Evolutionary conservation across 306 rosid species (phyloP).

Genomic region (Pterocarpus macrocarpus): DNA sequence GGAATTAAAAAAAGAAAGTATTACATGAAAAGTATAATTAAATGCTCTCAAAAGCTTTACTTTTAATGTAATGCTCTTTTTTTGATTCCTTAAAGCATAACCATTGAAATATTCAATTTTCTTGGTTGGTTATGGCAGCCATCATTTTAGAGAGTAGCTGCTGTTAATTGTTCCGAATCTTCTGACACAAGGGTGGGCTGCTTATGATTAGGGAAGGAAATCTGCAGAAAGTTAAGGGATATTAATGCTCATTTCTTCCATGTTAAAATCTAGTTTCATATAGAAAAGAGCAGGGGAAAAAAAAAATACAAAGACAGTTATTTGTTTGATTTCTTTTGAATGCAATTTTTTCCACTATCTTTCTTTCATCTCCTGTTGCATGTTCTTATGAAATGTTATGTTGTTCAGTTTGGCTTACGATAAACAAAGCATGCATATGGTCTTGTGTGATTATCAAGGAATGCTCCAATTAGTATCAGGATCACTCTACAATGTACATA

Average conservation of each 20-base stretch:
- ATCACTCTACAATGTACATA: background rate
- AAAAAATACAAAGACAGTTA: background rate
- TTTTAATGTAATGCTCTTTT: background rate
- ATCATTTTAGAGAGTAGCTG: conserved; percentile 30
- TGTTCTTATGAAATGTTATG: conserved; percentile 27
- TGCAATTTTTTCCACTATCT: conserved; percentile 10
- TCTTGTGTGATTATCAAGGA: background rate
- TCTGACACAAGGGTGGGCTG: background rate
- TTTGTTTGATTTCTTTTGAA: conserved; percentile 31
- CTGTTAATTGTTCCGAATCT: background rate
- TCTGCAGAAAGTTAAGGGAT: conserved; percentile 10
- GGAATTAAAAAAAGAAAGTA: background rate
- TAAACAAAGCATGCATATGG: background rate
- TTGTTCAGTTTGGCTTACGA: background rate
- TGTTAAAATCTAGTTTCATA: conserved; percentile 1
- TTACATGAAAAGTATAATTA: too few species aligned
- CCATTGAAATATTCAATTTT: conserved; percentile 1
- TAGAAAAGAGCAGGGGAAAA: conserved; percentile 15
- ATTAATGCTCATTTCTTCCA: conserved; percentile 19
- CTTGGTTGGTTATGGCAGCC: conserved; percentile 20
- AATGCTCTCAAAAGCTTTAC: background rate
- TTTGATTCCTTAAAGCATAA: background rate
- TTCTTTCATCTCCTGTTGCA: background rate
- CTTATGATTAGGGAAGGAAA: background rate
- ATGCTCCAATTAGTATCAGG: background rate